These are phyloP conservation scores for Novymonas esmeraldas DNA, from an alignment of 208 protist species.

Conservation along the genomic window DNA sequence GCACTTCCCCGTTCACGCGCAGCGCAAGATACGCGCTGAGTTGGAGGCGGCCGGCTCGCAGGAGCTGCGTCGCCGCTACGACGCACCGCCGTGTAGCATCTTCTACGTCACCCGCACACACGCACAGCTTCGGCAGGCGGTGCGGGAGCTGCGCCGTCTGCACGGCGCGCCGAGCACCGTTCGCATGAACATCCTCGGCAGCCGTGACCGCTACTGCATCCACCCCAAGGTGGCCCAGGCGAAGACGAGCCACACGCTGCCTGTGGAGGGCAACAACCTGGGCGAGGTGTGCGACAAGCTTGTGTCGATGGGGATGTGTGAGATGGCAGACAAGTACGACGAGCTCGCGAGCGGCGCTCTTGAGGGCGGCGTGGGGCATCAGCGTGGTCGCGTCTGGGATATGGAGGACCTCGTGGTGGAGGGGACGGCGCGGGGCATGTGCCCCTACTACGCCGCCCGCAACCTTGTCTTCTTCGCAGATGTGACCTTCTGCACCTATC, in stretches of 20 bases:
- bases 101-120: constrained; percentile 97
- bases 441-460: constrained; percentile 95
- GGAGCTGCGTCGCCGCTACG: constrained; percentile 59
- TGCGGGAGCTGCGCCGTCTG: constrained; percentile 93
- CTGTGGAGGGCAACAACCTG: constrained; percentile 79
- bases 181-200: constrained; percentile 94
- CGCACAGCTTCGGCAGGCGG: constrained; percentile 95
- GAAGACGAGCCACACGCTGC: constrained; percentile 51
- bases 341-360: constrained; percentile 62
- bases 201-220: constrained; percentile 95
- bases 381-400: constrained; percentile 64
- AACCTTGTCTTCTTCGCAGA: constrained; percentile 86
- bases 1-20: constrained; percentile 43
- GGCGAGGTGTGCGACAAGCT: constrained; percentile 86
- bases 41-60: constrained; percentile 44
- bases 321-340: constrained; percentile 57
- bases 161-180: constrained; percentile 36
- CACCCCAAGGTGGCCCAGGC: constrained; percentile 65
- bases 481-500: constrained; percentile 97
- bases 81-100: constrained; percentile 72
- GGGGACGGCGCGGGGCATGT: constrained; percentile 65
- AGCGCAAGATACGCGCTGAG: constrained; percentile 51
- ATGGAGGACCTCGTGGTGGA: constrained; percentile 93
- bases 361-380: constrained; percentile 32
- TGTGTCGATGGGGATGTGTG: constrained; percentile 69